Conservation (phyloP, 345 rosid species). For the Hibiscus tridactylites region DNA sequence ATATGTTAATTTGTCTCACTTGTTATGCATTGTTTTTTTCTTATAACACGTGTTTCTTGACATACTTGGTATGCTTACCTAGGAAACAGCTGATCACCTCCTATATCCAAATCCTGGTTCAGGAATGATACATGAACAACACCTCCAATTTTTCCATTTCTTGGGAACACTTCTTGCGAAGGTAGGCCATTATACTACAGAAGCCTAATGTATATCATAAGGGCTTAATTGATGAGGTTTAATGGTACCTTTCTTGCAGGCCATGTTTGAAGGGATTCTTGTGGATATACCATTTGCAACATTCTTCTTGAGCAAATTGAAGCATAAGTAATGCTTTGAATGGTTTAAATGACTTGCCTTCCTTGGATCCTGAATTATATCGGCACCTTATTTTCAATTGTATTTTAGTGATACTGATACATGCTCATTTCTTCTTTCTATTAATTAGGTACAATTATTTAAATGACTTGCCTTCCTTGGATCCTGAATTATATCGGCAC, state of each 20-base stretch:
- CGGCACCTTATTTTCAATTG: not conserved
- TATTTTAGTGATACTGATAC: slow-evolving; percentile 6
- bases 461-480: slow-evolving; percentile 68
- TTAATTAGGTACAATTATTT: slow-evolving; percentile 76
- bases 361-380: no score
- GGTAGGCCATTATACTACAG: slow-evolving; percentile 31
- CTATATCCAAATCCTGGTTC: slow-evolving; percentile 99
- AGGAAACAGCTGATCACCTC: slow-evolving; percentile 96
- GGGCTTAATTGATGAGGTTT: slow-evolving; percentile 12
- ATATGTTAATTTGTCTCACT: not conserved
- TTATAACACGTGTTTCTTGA: not conserved
- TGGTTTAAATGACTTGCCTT: not conserved
- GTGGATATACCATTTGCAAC: slow-evolving; percentile 99
- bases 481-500: slow-evolving; percentile 44
- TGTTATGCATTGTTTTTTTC: not conserved
- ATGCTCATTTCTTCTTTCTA: not conserved
- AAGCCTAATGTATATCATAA: not conserved
- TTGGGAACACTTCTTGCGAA: slow-evolving; percentile 90
- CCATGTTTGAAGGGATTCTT: slow-evolving; percentile 98
- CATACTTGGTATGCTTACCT: slow-evolving; percentile 22
- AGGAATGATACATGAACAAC: slow-evolving; percentile 93
- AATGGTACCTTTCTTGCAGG: slow-evolving; percentile 43
- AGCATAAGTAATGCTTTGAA: slow-evolving; percentile 60
- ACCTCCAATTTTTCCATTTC: slow-evolving; percentile 92
- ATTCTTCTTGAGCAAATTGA: slow-evolving; percentile 97